Conservation (phyloP, 345 rosid species). For the Litchi chinensis region DNA sequence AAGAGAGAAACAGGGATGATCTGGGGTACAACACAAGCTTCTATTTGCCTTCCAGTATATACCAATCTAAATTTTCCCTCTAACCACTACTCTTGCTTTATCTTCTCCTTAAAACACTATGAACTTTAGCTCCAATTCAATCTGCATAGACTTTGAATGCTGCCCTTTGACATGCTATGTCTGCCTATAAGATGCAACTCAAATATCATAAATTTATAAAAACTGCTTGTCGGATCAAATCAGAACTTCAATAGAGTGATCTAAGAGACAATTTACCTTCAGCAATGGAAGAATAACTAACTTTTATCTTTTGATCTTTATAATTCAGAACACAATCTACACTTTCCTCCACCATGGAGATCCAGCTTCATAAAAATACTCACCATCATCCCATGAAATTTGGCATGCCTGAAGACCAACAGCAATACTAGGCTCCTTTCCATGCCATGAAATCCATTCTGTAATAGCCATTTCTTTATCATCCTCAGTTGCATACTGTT, state of each 20-base stretch:
- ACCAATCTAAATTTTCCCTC: not conserved
- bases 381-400: constrained; percentile 82
- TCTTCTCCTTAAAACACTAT: not conserved
- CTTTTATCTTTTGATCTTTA: not conserved
- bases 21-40: not conserved
- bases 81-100: not conserved
- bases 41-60: not conserved
- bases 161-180: not conserved
- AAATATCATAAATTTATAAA: not conserved
- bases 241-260: not conserved
- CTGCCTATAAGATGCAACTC: not conserved
- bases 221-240: not conserved
- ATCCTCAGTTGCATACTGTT: constrained; percentile 33
- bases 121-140: not conserved
- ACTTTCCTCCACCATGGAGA: constrained; percentile 81
- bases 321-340: constrained; percentile 13
- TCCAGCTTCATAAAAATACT: constrained; percentile 68
- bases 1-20: not conserved
- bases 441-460: constrained; percentile 70
- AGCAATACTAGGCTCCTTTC: constrained; percentile 75
- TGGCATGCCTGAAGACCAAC: constrained; percentile 94
- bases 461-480: constrained; percentile 56
- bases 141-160: not conserved
- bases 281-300: not conserved
- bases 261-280: not conserved